phyloP scores from a whole-genome alignment of 495 filamentous ascomycete genomes.

The Lophium mytilinum region DNA sequence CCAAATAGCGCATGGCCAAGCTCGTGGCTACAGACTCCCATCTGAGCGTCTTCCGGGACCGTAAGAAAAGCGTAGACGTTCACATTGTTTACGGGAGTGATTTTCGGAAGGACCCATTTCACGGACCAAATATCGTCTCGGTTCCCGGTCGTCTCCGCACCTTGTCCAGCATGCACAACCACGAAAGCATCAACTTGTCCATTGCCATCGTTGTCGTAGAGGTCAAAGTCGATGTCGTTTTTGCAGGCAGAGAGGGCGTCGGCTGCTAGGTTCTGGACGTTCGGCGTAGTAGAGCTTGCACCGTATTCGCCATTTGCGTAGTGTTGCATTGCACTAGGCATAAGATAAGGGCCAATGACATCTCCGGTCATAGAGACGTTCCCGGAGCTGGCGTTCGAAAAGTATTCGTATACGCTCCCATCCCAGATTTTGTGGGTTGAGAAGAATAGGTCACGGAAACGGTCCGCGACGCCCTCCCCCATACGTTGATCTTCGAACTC shows the following conservation, averaged over 20 bases:
- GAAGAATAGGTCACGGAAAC: constrained; percentile 17
- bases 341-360: neutral
- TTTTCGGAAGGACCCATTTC: constrained; percentile 6
- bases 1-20: constrained; percentile 17
- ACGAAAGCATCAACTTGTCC: constrained; percentile 14
- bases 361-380: constrained; percentile 5
- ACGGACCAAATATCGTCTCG: constrained; percentile 11
- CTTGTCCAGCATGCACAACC: constrained; percentile 16
- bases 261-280: neutral
- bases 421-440: neutral
- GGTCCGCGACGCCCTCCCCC: neutral
- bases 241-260: constrained; percentile 4
- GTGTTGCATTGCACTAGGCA: neutral
- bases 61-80: constrained; percentile 19
- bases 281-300: neutral
- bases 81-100: neutral
- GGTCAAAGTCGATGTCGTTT: neutral
- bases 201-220: constrained; percentile 13
- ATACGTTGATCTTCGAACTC: neutral
- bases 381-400: constrained; percentile 8
- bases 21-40: constrained; percentile 16
- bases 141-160: constrained; percentile 2
- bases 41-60: constrained; percentile 13
- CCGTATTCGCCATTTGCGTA: neutral
- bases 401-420: constrained; percentile 14